A percentile compares a stretch with the other conserved stretches of the same genome.
These are phyloP conservation scores for Candida maesae DNA, from an alignment of 805 yeast species.

Conservation along the genomic window DNA sequence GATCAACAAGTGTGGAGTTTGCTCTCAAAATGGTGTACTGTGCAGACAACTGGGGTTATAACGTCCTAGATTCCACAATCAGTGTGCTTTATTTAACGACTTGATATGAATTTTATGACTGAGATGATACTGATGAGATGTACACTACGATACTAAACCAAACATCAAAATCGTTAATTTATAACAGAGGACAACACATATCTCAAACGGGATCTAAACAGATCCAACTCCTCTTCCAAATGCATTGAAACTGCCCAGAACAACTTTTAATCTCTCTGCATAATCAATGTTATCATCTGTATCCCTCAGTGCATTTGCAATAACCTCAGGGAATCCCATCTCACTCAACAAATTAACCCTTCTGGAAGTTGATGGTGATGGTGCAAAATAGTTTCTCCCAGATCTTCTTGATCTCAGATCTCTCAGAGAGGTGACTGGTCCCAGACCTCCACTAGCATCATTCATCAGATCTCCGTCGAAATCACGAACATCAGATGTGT, in stretches of 20 bases:
- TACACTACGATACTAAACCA: no score
- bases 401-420: background rate
- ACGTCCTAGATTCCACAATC: no score
- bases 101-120: no score
- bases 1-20: no score
- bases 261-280: conserved; percentile 45
- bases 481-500: conserved; percentile 12
- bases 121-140: no score
- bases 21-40: no score
- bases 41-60: no score
- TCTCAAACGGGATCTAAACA: no score
- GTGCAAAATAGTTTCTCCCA: background rate
- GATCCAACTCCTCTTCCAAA: background rate
- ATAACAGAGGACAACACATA: no score
- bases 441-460: no score
- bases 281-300: conserved; percentile 36
- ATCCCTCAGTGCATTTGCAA: conserved; percentile 29
- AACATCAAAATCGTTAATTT: no score
- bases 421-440: conserved; percentile 6
- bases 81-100: no score
- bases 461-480: conserved; percentile 13
- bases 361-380: conserved; percentile 6
- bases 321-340: conserved; percentile 39
- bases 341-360: conserved; percentile 36
- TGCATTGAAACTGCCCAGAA: conserved; percentile 35